Conservation (phyloP, 2,329 filamentous ascomycete species). For the Neofusicoccum sp. region DNA sequence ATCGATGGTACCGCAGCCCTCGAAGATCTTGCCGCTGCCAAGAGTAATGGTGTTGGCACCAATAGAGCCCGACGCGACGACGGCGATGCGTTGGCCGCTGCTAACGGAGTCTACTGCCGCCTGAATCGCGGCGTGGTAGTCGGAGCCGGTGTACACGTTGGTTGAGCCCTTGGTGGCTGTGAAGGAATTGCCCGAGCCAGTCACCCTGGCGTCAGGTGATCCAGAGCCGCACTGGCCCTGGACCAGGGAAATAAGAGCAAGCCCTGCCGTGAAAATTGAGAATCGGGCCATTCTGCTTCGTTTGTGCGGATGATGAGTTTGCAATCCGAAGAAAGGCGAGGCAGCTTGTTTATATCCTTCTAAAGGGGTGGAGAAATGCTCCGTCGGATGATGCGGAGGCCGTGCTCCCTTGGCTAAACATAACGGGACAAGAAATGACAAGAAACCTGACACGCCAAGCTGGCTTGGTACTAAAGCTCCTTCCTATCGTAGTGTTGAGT, state of each 20-base stretch:
- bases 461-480: neutral
- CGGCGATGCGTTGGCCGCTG: constrained; percentile 53
- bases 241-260: constrained; percentile 42
- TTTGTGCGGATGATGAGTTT: neutral
- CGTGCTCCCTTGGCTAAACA: neutral
- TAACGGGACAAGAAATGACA: neutral
- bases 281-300: constrained; percentile 35
- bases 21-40: constrained; percentile 55
- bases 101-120: constrained; percentile 53
- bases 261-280: constrained; percentile 39
- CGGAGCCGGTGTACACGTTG: constrained; percentile 52
- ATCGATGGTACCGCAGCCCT: constrained; percentile 59
- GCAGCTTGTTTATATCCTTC: neutral
- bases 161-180: constrained; percentile 45
- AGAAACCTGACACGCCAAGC: constrained; percentile 7
- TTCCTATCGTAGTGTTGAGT: neutral
- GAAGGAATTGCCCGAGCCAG: constrained; percentile 48
- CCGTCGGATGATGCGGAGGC: neutral
- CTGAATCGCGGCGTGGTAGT: constrained; percentile 57
- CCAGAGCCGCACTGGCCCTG: constrained; percentile 51
- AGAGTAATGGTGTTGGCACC: constrained; percentile 54
- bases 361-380: neutral
- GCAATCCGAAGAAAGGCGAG: neutral
- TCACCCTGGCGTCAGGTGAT: constrained; percentile 47
- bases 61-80: constrained; percentile 57